A percentile compares a stretch with the other conserved stretches of the same genome.
Evolutionary conservation across 2,329 filamentous ascomycete genomes (phyloP).

Genomic region (Calonectria hawksworthii): DNA sequence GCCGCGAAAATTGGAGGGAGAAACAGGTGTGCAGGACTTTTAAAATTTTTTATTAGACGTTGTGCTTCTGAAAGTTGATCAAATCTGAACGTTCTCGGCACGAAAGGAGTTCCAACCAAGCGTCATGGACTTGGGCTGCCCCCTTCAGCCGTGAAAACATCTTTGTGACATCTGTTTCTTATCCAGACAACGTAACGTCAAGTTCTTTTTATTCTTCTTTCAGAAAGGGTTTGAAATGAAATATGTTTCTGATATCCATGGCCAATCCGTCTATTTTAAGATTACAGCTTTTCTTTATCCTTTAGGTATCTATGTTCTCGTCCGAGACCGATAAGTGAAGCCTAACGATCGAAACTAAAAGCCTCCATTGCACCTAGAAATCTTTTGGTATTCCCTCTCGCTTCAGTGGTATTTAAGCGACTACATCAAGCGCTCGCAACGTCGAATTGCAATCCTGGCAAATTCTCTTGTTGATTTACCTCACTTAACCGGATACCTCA

Average conservation of each 20-base stretch:
- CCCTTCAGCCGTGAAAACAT: not conserved
- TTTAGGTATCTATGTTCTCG: not conserved
- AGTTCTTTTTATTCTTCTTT: not conserved
- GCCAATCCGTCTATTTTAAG: not conserved
- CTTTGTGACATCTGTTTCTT: not conserved
- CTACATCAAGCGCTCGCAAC: not conserved
- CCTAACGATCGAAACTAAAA: not conserved
- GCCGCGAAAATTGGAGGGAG: constrained; percentile 57
- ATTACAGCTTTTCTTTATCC: not conserved
- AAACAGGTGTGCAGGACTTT: constrained; percentile 82
- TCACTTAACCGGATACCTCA: constrained; percentile 29
- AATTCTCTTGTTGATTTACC: not conserved
- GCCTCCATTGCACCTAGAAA: not conserved
- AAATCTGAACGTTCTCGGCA: not conserved
- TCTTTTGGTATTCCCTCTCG: not conserved
- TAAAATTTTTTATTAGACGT: constrained; percentile 54
- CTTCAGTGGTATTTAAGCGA: not conserved
- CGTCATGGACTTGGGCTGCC: not conserved
- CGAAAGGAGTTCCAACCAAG: no score
- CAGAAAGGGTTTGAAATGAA: not conserved
- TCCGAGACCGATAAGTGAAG: no score
- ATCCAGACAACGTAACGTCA: not conserved
- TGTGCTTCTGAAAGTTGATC: not conserved
- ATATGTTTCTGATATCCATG: not conserved
- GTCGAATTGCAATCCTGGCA: not conserved